Percentiles rank a stretch among this genome's conserved stretches.
These are phyloP conservation scores for Rhytidiadelphus loreus DNA, from an alignment of 225 moss, liverwort and hornwort species.

Conservation along the genomic window DNA sequence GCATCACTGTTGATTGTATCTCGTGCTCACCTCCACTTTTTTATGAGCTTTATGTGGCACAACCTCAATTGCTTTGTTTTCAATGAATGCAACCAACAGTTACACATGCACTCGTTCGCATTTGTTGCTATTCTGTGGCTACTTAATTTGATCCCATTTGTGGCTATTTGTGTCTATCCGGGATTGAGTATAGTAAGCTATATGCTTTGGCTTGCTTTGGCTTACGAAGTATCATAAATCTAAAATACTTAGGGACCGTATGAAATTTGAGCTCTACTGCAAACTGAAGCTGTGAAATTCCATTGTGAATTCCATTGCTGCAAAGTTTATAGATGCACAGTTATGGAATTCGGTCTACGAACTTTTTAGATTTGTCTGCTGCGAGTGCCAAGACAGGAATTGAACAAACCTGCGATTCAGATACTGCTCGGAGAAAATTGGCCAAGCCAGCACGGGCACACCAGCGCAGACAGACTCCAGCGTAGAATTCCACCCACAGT, in stretches of 20 bases:
- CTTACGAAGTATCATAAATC: background rate
- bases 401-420: background rate
- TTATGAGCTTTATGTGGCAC: no score
- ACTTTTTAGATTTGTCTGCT: background rate
- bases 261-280: background rate
- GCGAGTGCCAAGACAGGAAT: background rate
- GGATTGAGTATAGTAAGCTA: no score
- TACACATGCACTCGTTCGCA: no score
- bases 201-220: no score
- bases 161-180: no score
- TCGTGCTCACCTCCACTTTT: no score
- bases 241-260: background rate
- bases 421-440: background rate
- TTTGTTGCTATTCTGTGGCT: no score
- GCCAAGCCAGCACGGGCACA: background rate
- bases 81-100: no score
- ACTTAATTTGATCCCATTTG: no score
- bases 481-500: background rate
- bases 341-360: background rate
- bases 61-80: background rate
- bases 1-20: no score
- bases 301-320: background rate
- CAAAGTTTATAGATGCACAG: background rate
- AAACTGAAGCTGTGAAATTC: background rate
- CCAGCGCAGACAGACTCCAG: background rate